Base-by-base conservation (phyloP, 495 filamentous ascomycete species). In the Aspergillus carlsbadensis region DNA sequence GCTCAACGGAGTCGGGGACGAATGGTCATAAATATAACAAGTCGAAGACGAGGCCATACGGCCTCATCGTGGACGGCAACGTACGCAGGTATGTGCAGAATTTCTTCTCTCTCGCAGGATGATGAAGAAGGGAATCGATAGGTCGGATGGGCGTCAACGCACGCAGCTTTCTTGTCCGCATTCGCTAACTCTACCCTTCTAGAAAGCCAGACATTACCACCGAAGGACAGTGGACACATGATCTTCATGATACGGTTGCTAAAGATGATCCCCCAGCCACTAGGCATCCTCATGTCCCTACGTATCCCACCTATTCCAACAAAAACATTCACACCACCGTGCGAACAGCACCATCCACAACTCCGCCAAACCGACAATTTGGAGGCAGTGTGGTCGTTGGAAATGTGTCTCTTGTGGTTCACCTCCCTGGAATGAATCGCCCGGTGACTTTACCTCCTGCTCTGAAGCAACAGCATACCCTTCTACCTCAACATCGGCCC, bases 401-500 rank as follows among this genome's bases (percentile, higher is more conserved):
- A 36, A 93, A 89, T 67, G 84, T 89, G 13, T 88, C 91, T 52
- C 84, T 98, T 49, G 83, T 92, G 35, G 88, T 98, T 15, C 86
- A 83, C 60, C 73, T 97, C 31, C 81, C 84, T 2, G 84, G 85
- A 8, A 89, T 95, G 86, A 78, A 84, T 49, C 79, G 81, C 22
- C 83, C 91, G 2, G 83, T 89, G 49, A 66, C 78, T 37, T 90
- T 92, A 62, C 70, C 88, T 21, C 80, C 84, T 31, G 83, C 96
- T 42, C 83, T 87, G 46, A 82, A 92, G 47, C 90, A 87, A 65
- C 86, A 91, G 57, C 91, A 99, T 69, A 96, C 91, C 22, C 91
- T 91, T 56, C 82, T 99, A 31, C 94, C 94, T 56, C 90, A 96
- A 64, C 94, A 98, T 71, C 86, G 94, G 8, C 95, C 94, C 48